A percentile compares a stretch with the other conserved stretches of the same genome.
Evolutionary conservation across 75 land plant species (phyloP).

Genomic region (Sequoiadendron giganteum): DNA sequence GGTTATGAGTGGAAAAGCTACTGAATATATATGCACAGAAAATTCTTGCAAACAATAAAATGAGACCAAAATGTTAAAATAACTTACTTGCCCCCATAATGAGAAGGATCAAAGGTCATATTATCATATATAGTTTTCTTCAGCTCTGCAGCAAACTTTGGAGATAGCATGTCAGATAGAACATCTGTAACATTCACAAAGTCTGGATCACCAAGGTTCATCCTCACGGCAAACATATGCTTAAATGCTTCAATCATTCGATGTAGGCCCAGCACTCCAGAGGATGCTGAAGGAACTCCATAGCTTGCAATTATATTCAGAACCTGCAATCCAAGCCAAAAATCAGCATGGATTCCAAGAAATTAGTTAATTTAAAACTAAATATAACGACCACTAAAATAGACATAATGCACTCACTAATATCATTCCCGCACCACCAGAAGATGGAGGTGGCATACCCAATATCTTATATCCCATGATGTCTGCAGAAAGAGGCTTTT

Average conservation of each 20-base stretch:
- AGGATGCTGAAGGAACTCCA: slow-evolving; percentile 37
- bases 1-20: not conserved
- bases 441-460: slow-evolving; percentile 88
- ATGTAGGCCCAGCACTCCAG: slow-evolving; percentile 60
- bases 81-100: slow-evolving; percentile 82
- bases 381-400: not conserved
- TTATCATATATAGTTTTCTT: slow-evolving; percentile 65
- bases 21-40: not conserved
- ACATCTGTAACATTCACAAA: slow-evolving; percentile 54
- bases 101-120: slow-evolving; percentile 51
- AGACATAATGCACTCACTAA: slow-evolving; percentile 40
- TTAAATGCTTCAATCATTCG: slow-evolving; percentile 83
- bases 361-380: not conserved
- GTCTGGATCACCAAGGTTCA: slow-evolving; percentile 87
- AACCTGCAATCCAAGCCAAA: slow-evolving; percentile 36
- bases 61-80: not conserved
- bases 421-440: slow-evolving; percentile 67
- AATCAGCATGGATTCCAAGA: not conserved
- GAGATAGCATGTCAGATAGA: slow-evolving; percentile 68
- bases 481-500: slow-evolving; percentile 41
- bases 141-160: slow-evolving; percentile 60
- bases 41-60: not conserved
- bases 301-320: slow-evolving; percentile 70
- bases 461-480: slow-evolving; percentile 55
- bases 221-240: slow-evolving; percentile 72